Evolutionary conservation across 1,139 yeast species (phyloP).

Genomic region (Saccharomycopsis crataegensis): DNA sequence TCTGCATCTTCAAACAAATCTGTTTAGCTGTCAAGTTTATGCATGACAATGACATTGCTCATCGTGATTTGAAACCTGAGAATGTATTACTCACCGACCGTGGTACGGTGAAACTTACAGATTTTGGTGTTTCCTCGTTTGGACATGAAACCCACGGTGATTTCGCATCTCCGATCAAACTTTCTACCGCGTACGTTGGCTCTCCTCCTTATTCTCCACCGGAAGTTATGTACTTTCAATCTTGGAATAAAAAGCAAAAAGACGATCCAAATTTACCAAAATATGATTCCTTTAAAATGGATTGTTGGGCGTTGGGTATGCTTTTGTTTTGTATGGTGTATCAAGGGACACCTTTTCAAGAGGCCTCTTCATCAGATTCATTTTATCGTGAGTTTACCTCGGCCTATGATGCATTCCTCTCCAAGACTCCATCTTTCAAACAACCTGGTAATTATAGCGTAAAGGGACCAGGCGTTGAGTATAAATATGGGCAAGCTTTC

Average conservation of each 20-base stretch:
- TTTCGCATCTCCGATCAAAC: slow-evolving; percentile 39
- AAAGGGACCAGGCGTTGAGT: slow-evolving; percentile 63
- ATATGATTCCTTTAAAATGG: slow-evolving; percentile 64
- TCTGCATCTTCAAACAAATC: slow-evolving; percentile 41
- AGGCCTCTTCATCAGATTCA: slow-evolving; percentile 43
- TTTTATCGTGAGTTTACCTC: slow-evolving; percentile 51
- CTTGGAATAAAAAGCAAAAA: slow-evolving; percentile 26
- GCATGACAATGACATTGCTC: slow-evolving; percentile 76
- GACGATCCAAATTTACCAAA: slow-evolving; percentile 28
- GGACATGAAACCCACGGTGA: slow-evolving; percentile 54
- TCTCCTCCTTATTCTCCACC: slow-evolving; percentile 81
- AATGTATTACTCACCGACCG: slow-evolving; percentile 54
- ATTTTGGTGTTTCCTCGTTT: slow-evolving; percentile 61
- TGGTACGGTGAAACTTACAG: slow-evolving; percentile 66
- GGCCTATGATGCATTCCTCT: slow-evolving; percentile 43
- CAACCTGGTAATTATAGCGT: slow-evolving; percentile 33
- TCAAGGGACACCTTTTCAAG: slow-evolving; percentile 53
- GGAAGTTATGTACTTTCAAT: slow-evolving; percentile 53
- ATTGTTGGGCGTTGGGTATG: slow-evolving; percentile 69
- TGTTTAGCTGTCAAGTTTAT: slow-evolving; percentile 56
- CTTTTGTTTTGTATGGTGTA: slow-evolving; percentile 51
- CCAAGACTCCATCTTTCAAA: slow-evolving; percentile 48
- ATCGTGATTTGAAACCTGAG: slow-evolving; percentile 91
- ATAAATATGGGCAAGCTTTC: slow-evolving; percentile 55
- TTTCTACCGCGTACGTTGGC: slow-evolving; percentile 50